phyloP scores from a whole-genome alignment of 176 grass and related monocot species.

The Microstegium vimineum region DNA sequence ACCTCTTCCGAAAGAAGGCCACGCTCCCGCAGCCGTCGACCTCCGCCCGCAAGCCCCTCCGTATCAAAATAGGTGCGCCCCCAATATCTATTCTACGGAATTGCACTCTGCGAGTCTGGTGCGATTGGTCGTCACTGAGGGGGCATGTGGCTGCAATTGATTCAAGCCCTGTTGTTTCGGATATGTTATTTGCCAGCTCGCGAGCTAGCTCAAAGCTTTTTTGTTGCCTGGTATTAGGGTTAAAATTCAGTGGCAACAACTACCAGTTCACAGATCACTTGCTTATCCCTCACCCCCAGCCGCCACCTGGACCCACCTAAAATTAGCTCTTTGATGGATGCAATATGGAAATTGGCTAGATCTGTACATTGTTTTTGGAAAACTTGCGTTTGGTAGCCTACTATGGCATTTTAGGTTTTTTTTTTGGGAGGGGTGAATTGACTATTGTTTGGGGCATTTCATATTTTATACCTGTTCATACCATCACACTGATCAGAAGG shows the following conservation, averaged over 20 bases:
- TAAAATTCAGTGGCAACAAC: conserved; percentile 11
- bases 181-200: neutral
- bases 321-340: neutral
- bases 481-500: neutral
- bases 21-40: conserved; percentile 72
- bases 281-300: neutral
- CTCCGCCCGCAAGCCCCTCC: conserved; percentile 70
- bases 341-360: conserved; percentile 22
- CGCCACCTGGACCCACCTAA: neutral
- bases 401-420: neutral
- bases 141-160: conserved; percentile 3
- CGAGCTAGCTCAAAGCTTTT: neutral
- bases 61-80: conserved; percentile 80
- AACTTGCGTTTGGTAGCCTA: neutral
- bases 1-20: conserved; percentile 93
- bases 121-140: neutral
- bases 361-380: neutral
- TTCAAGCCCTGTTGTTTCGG: neutral
- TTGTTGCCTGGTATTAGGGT: neutral
- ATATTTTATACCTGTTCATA: neutral
- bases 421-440: neutral
- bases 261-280: neutral
- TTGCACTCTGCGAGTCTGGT: neutral
- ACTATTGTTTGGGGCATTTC: neutral
- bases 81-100: neutral